These are phyloP conservation scores for Danielia oregonensis DNA, from an alignment of 805 yeast genomes.

Conservation along the genomic window DNA sequence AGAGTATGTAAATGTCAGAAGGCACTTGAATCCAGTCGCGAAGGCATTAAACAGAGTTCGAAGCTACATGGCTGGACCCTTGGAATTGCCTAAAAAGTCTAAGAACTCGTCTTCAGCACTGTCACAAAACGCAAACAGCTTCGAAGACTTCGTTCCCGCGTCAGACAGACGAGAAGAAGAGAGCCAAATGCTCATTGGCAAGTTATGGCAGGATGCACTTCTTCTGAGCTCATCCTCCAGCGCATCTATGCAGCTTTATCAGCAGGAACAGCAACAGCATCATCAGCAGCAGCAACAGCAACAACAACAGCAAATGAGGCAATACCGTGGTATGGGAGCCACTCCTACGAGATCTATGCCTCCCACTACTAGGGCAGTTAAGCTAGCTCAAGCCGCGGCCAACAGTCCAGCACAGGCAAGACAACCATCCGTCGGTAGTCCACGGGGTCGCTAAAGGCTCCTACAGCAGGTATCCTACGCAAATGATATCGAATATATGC, in stretches of 20 bases:
- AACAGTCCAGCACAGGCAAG: no score
- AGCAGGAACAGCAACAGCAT: slow-evolving; percentile 8
- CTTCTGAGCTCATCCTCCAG: slow-evolving; percentile 15
- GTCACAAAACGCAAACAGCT: slow-evolving; percentile 28
- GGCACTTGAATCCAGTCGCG: slow-evolving; percentile 67
- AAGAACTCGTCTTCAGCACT: no score
- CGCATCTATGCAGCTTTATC: slow-evolving; percentile 7
- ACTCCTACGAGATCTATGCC: slow-evolving; percentile 21
- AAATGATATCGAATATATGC: no score
- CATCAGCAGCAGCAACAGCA: slow-evolving; percentile 8
- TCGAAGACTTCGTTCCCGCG: slow-evolving; percentile 30
- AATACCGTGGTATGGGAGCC: slow-evolving; percentile 5
- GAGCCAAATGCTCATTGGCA: slow-evolving; percentile 20
- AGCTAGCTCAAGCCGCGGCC: slow-evolving; percentile 21
- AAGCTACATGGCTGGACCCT: slow-evolving; percentile 13
- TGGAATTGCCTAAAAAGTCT: slow-evolving; percentile 24
- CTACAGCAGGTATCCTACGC: no score
- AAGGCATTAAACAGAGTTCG: slow-evolving; percentile 56
- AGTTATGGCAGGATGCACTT: slow-evolving; percentile 41
- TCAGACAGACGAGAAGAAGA: slow-evolving; percentile 32
- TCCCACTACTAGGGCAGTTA: slow-evolving; percentile 35
- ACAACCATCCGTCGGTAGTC: no score
- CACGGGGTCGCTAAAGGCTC: no score
- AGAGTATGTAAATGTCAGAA: slow-evolving; percentile 65
- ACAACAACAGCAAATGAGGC: slow-evolving; percentile 9